These are phyloP conservation scores for Phytophthora foliorum DNA, from an alignment of 352 stramenopile genomes.

Conservation along the genomic window DNA sequence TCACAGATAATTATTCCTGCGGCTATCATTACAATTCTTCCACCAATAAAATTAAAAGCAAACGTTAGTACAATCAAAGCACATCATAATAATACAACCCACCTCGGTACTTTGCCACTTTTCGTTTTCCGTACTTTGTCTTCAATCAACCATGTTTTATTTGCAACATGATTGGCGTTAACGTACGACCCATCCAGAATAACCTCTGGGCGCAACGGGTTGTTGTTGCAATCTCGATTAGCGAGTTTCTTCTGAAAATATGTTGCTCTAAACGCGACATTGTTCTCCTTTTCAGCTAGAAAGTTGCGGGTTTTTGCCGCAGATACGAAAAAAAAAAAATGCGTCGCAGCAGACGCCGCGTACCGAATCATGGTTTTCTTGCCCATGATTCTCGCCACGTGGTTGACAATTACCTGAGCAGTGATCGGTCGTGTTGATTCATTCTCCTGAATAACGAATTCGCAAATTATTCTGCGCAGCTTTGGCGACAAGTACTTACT, in stretches of 20 bases:
- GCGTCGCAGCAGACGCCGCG: slow-evolving; percentile 1
- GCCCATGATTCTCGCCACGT: slow-evolving; percentile 9
- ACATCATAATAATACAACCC: slow-evolving; percentile 1
- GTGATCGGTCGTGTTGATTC: slow-evolving; percentile 15
- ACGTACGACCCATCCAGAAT: slow-evolving; percentile 34
- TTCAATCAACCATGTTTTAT: slow-evolving; percentile 11
- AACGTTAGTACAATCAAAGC: not conserved
- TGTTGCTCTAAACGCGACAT: slow-evolving; percentile 10
- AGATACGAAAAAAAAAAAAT: slow-evolving; percentile 15
- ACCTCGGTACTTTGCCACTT: slow-evolving; percentile 7
- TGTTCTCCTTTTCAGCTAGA: slow-evolving; percentile 15
- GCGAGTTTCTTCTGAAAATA: slow-evolving; percentile 18
- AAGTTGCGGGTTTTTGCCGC: slow-evolving; percentile 10
- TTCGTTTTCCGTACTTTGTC: slow-evolving; percentile 21
- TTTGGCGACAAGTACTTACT: slow-evolving; percentile 13
- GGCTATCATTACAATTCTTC: slow-evolving; percentile 10
- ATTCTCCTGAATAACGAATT: slow-evolving; percentile 16
- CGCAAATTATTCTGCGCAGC: slow-evolving; percentile 3
- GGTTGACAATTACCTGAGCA: slow-evolving; percentile 13
- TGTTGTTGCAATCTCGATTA: slow-evolving; percentile 16
- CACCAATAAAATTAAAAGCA: not conserved
- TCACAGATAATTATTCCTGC: slow-evolving; percentile 12
- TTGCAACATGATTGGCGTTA: slow-evolving; percentile 14
- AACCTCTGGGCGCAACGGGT: slow-evolving; percentile 23
- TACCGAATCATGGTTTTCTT: slow-evolving; percentile 9